Evolutionary conservation across 352 stramenopile genomes (phyloP), one percentile per base, ranked within the genome.

Genomic region (Globisporangium abappressorium): DNA sequence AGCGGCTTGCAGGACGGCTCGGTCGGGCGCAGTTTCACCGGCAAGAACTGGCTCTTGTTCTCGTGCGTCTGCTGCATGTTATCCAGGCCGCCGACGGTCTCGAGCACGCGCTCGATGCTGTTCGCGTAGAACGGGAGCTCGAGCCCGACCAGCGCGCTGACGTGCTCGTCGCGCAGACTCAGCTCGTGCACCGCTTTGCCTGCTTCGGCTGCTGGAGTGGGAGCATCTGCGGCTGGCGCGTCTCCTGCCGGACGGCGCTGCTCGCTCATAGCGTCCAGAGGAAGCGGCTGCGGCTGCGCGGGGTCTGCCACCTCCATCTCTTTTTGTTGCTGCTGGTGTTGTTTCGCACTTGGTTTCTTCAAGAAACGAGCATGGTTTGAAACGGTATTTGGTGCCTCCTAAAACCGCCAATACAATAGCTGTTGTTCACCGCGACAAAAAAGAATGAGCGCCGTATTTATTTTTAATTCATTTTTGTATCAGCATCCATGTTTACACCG

Each of bases 1-100:
- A 94, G 78, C 55, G 87, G 87, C 69, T 94, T 94, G 68, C 85
- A 92, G 9, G 85, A 92, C 57, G 87, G 85, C 73, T 94, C 87
- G 22, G 28, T 71, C 18, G 87, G 87, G 12, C 87, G 85, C 59
- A 94, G 71, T 64, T 91, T 92, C 15, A 94, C 81, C 43, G 85
- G 79, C 33, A 94, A 56, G 62, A 94, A 93, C 65, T 92, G 87
- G 34, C 75, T 90, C 65, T 91, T 92, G 63, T 62, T 73, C 66
- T 90, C 79, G 66, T 93, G 84, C 26, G 82, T 85, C 58, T 87
- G 77, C 67, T 91, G 80, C 59, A 94, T 59, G 36, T 60, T 81
- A 20, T 61, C 51, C 8, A 91, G 67, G 9, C 87, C 87, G 43
- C 84, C 86, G 11, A 94, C 74, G 5, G 75, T 82, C 72, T 86